These are phyloP conservation scores for Thalassiosira profunda DNA, from an alignment of 108 stramenopile genomes.

Conservation along the genomic window DNA sequence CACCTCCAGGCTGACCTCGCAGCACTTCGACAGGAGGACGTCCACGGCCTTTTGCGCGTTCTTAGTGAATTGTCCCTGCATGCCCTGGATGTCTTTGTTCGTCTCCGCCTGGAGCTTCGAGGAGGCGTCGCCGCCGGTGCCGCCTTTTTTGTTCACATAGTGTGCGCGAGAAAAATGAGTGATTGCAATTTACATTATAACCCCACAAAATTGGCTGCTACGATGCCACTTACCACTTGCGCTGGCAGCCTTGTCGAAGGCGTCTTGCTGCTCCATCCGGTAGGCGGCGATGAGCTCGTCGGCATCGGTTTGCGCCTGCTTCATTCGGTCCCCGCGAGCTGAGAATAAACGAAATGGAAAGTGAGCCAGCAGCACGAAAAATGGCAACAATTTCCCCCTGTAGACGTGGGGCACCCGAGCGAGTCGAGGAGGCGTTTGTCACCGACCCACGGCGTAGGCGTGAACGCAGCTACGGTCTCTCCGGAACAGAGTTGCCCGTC, in stretches of 20 bases:
- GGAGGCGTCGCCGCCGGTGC: conserved; percentile 73
- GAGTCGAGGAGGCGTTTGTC: not conserved
- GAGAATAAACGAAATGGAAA: conserved; percentile 3
- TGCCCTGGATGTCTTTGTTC: conserved; percentile 70
- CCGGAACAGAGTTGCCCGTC: too few species aligned
- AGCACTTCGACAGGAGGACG: conserved; percentile 92
- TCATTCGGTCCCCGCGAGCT: conserved; percentile 95
- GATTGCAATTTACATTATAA: not conserved
- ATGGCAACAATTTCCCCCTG: not conserved
- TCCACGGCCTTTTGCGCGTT: conserved; percentile 94
- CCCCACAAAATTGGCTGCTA: too few species aligned
- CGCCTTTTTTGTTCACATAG: conserved; percentile 53
- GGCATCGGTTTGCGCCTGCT: conserved; percentile 92
- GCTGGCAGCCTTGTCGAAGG: conserved; percentile 88
- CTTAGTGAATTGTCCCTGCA: conserved; percentile 84
- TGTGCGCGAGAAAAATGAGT: not conserved
- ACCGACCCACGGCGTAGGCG: not conserved
- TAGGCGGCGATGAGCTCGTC: conserved; percentile 86
- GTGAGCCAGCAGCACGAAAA: not conserved
- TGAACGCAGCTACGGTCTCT: too few species aligned
- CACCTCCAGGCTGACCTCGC: conserved; percentile 93
- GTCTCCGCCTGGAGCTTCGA: conserved; percentile 89
- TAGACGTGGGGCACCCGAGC: not conserved
- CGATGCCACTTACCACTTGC: conserved; percentile 36
- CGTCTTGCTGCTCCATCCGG: conserved; percentile 90